Evolutionary conservation across 2,329 filamentous ascomycete genomes (phyloP), one percentile per base, ranked within the genome.

Genomic region (Alternaria rosae): DNA sequence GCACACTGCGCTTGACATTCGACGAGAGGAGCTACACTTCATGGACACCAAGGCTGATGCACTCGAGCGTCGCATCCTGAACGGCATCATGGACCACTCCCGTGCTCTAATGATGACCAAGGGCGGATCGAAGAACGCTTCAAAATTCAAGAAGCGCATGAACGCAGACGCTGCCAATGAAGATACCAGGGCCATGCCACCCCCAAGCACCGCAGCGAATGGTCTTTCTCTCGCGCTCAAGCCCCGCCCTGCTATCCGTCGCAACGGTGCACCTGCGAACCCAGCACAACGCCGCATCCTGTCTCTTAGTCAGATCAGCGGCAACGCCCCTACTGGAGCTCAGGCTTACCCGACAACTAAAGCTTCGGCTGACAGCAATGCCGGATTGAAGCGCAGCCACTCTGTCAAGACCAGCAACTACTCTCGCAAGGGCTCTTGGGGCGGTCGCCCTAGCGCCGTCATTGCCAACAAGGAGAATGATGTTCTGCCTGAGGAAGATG

Each of bases 1-100:
- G 2, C 93, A 98, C 77, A 98, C 93, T 9, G 94, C 95, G 1
- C 86, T 98, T 28, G 88, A 91, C 17, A 89, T 98, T 59, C 91
- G 95, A 57, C 91, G 92, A 45, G 94, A 98, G 70, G 95, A 98
- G 81, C 88, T 99, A 61, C 89, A 92, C 47, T 86, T 91, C 25
- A 97, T 99, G 92, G 94, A 98, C 77, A 84, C 87, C 11, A 91
- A 94, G 65, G 95, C 94, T 3, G 93, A 97, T 77, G 88, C 89
- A 4, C 85, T 99, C 23, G 95, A 99, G 81, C 91, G 94, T 54
- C 90, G 95, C 25, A 97, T 99, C 69, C 83, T 99, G 30, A 94
- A 98, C 68, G 94, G 94, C 25, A 92, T 98, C 65, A 96, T 99
- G 82, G 94, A 98, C 71, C 94, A 98, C 77, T 97, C 94, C 20